Base-by-base conservation (phyloP, 2,329 filamentous ascomycete genomes). In the Fusarium sp. region DNA sequence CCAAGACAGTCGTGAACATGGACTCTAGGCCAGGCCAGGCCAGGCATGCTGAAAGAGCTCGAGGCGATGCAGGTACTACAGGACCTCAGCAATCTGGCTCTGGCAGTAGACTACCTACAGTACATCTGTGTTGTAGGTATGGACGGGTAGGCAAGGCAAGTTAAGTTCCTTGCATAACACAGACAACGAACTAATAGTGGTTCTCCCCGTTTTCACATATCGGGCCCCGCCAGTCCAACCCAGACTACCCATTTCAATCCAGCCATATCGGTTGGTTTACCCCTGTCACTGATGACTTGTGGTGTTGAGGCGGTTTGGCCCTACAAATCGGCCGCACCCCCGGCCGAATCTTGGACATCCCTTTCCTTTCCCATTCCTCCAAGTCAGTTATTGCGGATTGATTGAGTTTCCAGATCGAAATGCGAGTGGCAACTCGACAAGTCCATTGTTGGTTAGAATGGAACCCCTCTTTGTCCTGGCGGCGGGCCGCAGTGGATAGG, bases 151-250 rank as follows among this genome's bases (percentile, higher is more conserved):
- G 61, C 21, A 65, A 64, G 62, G 62, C 61, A 60, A 53, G 61
- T 25, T 60, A 66, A 66, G 57, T 70, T 59, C 57, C 66, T 69
- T 67, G 66, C 66, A 70, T 59, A 59, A 49, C 27, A 64, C 32
- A 60, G 16, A 54, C 34, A 51, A 40, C 34, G 34, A 27, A 21
- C 49, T 53, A 53, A 62, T 51, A 54, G 57, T 46, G 49, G 49
- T 42, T 63, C 45, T 46, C 37, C 45, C 47, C 49, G 48, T 47
- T 34, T 42, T 28, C 18, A 21, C 49, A 53, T 42, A 63, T 53
- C 50, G 55, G 27, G 50, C 64, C 53, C 63, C 63, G 55, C 62
- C 60, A 47, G 37, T 43, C 42, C 47, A 40, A 21, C 30, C 62
- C 21, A 47, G 41, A 34, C 28, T 37, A 25, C 53, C 53, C 53